Conservation (phyloP, 768 basidiomycete species). For the Rhodotorula toruloides region DNA sequence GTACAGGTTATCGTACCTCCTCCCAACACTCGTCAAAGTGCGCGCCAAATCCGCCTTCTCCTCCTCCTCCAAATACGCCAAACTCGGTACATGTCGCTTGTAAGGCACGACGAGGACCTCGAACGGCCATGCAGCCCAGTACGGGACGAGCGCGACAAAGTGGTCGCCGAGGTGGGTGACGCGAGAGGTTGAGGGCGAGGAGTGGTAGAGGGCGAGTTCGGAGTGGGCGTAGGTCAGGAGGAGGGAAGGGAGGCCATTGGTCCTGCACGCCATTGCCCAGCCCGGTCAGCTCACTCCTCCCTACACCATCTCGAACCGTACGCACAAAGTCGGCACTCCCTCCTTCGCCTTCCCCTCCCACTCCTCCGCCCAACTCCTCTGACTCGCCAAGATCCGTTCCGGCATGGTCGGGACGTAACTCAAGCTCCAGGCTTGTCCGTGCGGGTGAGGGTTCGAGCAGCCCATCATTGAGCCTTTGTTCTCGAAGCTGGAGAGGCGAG, state of each 20-base stretch:
- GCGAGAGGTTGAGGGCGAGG: constrained; percentile 53
- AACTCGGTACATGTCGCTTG: constrained; percentile 65
- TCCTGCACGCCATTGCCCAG: not conserved
- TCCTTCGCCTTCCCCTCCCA: not conserved
- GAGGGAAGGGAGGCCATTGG: constrained; percentile 39
- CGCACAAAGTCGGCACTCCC: constrained; percentile 30
- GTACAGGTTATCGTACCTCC: constrained; percentile 45
- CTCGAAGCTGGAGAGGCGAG: constrained; percentile 47
- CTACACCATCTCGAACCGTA: not conserved
- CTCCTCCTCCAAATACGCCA: constrained; percentile 57
- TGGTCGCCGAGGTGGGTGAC: constrained; percentile 66
- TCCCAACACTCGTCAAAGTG: constrained; percentile 50
- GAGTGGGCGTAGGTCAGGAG: constrained; percentile 43
- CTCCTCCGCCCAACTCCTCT: constrained; percentile 28
- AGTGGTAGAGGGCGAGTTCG: constrained; percentile 53
- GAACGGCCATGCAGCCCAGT: constrained; percentile 95
- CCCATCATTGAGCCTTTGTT: constrained; percentile 95
- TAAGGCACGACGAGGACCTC: constrained; percentile 56
- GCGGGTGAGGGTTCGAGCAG: constrained; percentile 88
- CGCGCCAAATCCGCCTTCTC: constrained; percentile 65
- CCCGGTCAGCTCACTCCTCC: too few species aligned
- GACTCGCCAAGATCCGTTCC: constrained; percentile 22
- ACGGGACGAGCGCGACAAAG: constrained; percentile 81
- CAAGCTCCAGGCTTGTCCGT: constrained; percentile 64
- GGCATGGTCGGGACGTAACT: constrained; percentile 67